Evolutionary conservation across 805 yeast species (phyloP), one percentile per base, ranked within the genome.

Genomic region (Scheffersomyces spartinae): DNA sequence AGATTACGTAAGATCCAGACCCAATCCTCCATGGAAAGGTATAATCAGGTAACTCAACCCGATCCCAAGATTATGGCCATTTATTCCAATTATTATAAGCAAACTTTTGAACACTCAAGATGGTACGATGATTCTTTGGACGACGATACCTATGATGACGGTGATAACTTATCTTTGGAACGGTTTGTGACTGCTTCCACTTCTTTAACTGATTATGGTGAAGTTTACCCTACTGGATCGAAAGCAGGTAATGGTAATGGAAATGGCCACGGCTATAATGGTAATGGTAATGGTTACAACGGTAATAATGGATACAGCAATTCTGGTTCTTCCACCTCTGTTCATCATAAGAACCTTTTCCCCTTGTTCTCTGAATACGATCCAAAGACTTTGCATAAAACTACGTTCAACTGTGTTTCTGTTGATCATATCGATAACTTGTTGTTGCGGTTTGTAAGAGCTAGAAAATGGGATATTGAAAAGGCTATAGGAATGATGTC

Each of bases 371-470:
- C 65, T 27, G 68, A 63, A 23, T 49, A 74, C 31, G 61, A 72
- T 13, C 68, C 77, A 0, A 60, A 13, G 62, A 60, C 12, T 42
- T 74, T 6, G 68, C 70, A 33, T 48, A 48, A 6, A 63, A 66
- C 34, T 61, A 74, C 43, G 70, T 79, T 77, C 45, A 55, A 21
- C 61, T 74, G 62, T 42, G 18, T 73, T 26, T 74, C 88, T 52
- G 67, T 73, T 21, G 97, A 88, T 47, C 64, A 76, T 24, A 80
- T 93, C 3, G 99, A 91, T 50, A 77, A 80, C 40, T 51, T 76
- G 37, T 26, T 83, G 16, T 61, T 86, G 42, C 68, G 94, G 41
- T 86, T 78, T 42, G 52, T 82, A 14, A 66, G 94, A 39, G 95
- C 95, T 19, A 74, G 95, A 53, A 84, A 84, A 53, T 84, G 84